These are phyloP conservation scores for Suhomyces kunorum DNA, from an alignment of 1,139 yeast genomes.

Conservation along the genomic window DNA sequence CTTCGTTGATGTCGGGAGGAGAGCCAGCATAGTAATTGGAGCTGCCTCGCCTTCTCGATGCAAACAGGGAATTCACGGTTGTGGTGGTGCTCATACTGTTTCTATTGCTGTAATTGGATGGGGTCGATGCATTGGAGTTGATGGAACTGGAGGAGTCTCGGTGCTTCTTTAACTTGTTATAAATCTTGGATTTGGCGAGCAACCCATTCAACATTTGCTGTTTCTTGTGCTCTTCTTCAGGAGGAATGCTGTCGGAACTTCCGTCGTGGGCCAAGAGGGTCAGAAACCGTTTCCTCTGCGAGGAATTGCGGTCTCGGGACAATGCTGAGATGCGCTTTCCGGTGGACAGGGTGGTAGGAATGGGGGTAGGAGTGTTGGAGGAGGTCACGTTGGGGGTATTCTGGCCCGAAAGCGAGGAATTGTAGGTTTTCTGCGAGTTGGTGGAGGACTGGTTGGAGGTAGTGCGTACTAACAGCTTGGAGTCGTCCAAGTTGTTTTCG, in stretches of 20 bases:
- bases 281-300: slow-evolving; percentile 30
- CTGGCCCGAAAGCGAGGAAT: slow-evolving; percentile 7
- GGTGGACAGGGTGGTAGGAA: slow-evolving; percentile 5
- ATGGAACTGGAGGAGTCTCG: slow-evolving; percentile 41
- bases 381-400: slow-evolving; percentile 11
- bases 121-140: slow-evolving; percentile 28
- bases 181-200: slow-evolving; percentile 40
- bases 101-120: slow-evolving; percentile 25
- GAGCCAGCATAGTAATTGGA: slow-evolving; percentile 18
- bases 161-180: slow-evolving; percentile 40
- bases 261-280: slow-evolving; percentile 24
- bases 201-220: slow-evolving; percentile 33
- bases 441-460: slow-evolving; percentile 18
- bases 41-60: slow-evolving; percentile 30
- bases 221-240: slow-evolving; percentile 26
- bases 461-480: slow-evolving; percentile 17
- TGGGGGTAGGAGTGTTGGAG: slow-evolving; percentile 7
- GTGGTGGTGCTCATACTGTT: slow-evolving; percentile 31
- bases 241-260: not conserved
- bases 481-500: slow-evolving; percentile 15
- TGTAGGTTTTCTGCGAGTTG: slow-evolving; percentile 15
- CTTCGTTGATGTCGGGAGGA: slow-evolving; percentile 19
- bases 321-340: slow-evolving; percentile 19
- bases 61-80: slow-evolving; percentile 21
- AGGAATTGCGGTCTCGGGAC: slow-evolving; percentile 18